Base-by-base conservation (phyloP, 2,329 filamentous ascomycete genomes). In the Microsporum canis region DNA sequence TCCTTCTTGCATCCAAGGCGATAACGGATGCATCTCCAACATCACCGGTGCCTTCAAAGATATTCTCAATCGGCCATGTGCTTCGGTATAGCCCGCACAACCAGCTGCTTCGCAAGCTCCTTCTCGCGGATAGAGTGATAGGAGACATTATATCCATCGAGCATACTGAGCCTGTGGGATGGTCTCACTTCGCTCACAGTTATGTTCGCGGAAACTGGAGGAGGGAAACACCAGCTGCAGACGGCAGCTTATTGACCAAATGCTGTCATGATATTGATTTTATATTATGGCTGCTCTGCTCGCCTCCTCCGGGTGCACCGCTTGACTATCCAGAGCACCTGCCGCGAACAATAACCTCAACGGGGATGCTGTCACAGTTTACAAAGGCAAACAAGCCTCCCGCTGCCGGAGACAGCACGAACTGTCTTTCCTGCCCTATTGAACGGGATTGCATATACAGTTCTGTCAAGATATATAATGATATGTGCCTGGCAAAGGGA, bases 251-350 rank as follows among this genome's bases (percentile, higher is more conserved):
- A 1, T 80, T 99, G 34, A 96, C 92, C 2, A 99, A 97, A 75
- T 95, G 89, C 62, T 97, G 94, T 67, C 94, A 99, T 61, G 94
- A 99, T 68, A 88, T 99, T 57, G 94, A 99, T 70, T 84, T 97
- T 61, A 76, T 97, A 3, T 78, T 97, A 14, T 99, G 94, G 94
- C 77, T 97, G 55, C 80, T 97, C 8, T 92, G 87, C 70, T 89
- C 88, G 0, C 88, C 89, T 0, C 73, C 81, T 0, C 69, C 77
- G 1, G 75, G 77, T 10, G 68, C 73, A 1, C 73, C 73, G 5
- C 72, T 66, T 29, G 68, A 69, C 33, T 64, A 71, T 4, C 72
- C 78, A 12, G 82, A 87, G 0, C 91, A 96, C 72, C 78, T 92
- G 0, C 92, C 92, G 0, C 80, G 83, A 4, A 83, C 80, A 0